phyloP scores from a whole-genome alignment of 139 green algal species.

The Pedinophyceae sp. region DNA sequence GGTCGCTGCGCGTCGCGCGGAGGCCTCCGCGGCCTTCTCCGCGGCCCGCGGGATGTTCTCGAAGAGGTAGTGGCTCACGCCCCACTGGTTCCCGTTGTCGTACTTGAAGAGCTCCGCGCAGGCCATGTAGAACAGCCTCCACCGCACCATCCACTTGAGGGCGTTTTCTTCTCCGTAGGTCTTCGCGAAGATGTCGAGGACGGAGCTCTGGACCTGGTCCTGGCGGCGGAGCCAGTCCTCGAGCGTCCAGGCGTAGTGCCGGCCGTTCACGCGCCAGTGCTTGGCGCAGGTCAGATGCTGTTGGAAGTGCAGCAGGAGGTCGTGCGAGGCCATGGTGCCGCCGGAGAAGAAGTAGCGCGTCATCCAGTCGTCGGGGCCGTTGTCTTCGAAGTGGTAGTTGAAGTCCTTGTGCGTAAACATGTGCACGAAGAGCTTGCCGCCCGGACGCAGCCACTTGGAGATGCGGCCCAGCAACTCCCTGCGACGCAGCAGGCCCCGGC shows the following conservation, averaged over 20 bases:
- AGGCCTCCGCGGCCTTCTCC: no score
- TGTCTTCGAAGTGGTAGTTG: conserved; percentile 78
- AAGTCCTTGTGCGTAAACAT: conserved; percentile 68
- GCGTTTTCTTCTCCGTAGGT: conserved; percentile 42
- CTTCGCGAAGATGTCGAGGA: conserved; percentile 7
- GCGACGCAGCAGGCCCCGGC: no score
- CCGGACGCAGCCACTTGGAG: conserved; percentile 53
- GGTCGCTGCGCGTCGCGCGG: no score
- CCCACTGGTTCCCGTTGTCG: conserved; percentile 67
- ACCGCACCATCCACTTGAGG: conserved; percentile 48
- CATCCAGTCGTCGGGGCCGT: conserved; percentile 84
- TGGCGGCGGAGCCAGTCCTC: conserved; percentile 61
- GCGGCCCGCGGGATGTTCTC: no score
- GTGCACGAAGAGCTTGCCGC: conserved; percentile 80
- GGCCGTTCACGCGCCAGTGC: conserved; percentile 72
- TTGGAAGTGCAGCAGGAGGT: conserved; percentile 83
- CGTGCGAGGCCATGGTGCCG: conserved; percentile 78
- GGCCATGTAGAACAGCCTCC: conserved; percentile 79
- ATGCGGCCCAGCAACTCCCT: conserved; percentile 50
- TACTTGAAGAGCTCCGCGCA: conserved; percentile 81
- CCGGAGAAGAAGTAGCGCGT: conserved; percentile 84
- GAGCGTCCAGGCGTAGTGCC: conserved; percentile 71
- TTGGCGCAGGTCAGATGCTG: conserved; percentile 50
- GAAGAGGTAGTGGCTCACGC: conserved; percentile 60
- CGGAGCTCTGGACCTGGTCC: conserved; percentile 7